Base-by-base conservation (phyloP, 768 basidiomycete genomes). In the Tricholoma furcatifolium region DNA sequence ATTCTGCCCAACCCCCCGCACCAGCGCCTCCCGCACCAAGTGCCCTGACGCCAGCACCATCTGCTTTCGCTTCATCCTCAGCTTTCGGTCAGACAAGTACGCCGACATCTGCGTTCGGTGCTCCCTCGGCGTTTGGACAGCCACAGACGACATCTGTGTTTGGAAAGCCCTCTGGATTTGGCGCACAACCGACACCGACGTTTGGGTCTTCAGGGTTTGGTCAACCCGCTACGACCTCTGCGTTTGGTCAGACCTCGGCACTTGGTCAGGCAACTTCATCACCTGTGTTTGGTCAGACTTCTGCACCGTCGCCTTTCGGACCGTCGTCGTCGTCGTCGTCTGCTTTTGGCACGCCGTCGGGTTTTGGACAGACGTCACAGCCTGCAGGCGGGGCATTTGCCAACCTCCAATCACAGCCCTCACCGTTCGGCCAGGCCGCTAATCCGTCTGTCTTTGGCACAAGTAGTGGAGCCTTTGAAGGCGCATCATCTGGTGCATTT, bases 221-320 rank as follows among this genome's bases (percentile, higher is more conserved):
- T 3, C 54, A 50, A 24, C 34, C 36, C 17, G 20, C 50, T 30
- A 18, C 35, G 6, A n/a, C 32, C 10, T 51, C 65, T n/a, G 47
- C 59, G 10, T 73, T 71, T 54, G 66, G 67, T 9, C 58, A 60
- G 30, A 18, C 58, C 12, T 45, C 70, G 62, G 24, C 60, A 59
- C 12, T 52, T 35, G 44, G 43, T n/a, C 41, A 27, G 15, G 27
- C 49, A 38, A 34, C 53, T 11, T 40, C 49, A 11, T 18, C 53
- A 6, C 50, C 54, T 51, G 32, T 39, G 11, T 51, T 39, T 27
- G 27, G 27, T 3, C 41, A 50, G 10, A 51, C 64, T n/a, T 69
- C 69, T 51, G 66, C 69, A 7, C 30, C 27, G 10, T 30, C 39
- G 15, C 14, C 6, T 1, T 50, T 50, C 18, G 48, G 48, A 2